Percentiles rank a stretch among this genome's conserved stretches.
These are phyloP conservation scores for Colletotrichum acutatum DNA, from an alignment of 2,329 filamentous ascomycete genomes.

Conservation along the genomic window DNA sequence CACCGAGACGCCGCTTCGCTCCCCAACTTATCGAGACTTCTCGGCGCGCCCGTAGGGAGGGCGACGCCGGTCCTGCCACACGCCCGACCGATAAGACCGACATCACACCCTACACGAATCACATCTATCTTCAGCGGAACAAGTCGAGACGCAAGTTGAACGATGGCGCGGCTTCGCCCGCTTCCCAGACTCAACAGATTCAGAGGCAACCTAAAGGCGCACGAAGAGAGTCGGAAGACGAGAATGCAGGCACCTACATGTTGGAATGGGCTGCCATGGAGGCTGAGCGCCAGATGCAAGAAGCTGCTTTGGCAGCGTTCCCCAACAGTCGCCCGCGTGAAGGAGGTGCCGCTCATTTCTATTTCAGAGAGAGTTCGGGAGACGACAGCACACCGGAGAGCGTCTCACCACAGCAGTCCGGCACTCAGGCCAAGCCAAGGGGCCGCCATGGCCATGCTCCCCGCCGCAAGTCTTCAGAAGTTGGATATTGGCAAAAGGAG, in stretches of 20 bases:
- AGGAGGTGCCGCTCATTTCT: conserved; percentile 78
- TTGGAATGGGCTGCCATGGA: conserved; percentile 83
- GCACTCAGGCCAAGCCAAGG: conserved; percentile 38
- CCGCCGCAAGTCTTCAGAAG: conserved; percentile 70
- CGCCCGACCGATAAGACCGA: conserved; percentile 78
- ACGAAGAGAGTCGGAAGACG: conserved; percentile 78
- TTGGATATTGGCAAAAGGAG: conserved; percentile 81
- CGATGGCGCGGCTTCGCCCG: conserved; percentile 36
- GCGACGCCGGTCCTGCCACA: conserved; percentile 71
- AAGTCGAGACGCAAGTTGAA: conserved; percentile 52
- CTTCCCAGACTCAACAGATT: conserved; percentile 37
- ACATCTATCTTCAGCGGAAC: conserved; percentile 63
- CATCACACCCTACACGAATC: conserved; percentile 72
- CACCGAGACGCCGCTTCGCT: conserved; percentile 65
- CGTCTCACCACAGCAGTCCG: conserved; percentile 46
- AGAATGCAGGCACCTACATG: conserved; percentile 79
- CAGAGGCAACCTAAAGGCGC: conserved; percentile 53
- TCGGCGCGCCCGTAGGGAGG: conserved; percentile 74
- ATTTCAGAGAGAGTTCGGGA: conserved; percentile 72
- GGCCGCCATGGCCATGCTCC: conserved; percentile 41
- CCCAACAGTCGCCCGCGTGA: conserved; percentile 77
- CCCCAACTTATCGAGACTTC: conserved; percentile 87
- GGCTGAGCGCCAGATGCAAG: conserved; percentile 82
- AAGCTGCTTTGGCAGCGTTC: conserved; percentile 80
- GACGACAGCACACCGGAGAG: conserved; percentile 60